phyloP scores from a whole-genome alignment of 495 filamentous ascomycete genomes.

The Xylaria palmicola region DNA sequence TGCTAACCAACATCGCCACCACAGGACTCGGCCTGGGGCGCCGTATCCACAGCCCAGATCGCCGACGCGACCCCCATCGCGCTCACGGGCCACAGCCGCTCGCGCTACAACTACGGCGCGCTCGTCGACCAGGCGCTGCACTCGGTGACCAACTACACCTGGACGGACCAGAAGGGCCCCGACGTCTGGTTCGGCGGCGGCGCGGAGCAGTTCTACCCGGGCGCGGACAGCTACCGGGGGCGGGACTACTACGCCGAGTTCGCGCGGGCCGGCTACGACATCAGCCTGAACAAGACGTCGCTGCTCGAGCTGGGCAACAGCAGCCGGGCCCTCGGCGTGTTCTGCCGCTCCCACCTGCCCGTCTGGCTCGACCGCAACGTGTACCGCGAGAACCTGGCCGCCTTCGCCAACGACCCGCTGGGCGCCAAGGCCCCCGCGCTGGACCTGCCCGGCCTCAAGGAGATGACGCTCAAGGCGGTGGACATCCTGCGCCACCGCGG shows the following conservation, averaged over 20 bases:
- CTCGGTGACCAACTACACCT: conserved; percentile 62
- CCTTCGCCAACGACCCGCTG: conserved; percentile 60
- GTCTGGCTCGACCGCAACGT: conserved; percentile 75
- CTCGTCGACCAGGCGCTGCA: conserved; percentile 62
- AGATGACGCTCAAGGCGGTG: conserved; percentile 79
- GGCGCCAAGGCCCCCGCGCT: conserved; percentile 56
- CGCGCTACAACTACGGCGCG: conserved; percentile 59
- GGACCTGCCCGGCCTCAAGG: conserved; percentile 70
- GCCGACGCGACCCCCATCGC: conserved; percentile 73
- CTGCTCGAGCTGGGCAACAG: conserved; percentile 51
- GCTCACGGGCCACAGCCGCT: conserved; percentile 62
- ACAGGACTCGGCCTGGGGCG: conserved; percentile 47
- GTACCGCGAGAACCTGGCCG: conserved; percentile 59
- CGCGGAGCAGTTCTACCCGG: conserved; percentile 68
- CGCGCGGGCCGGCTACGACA: conserved; percentile 60
- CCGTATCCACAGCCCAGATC: conserved; percentile 66
- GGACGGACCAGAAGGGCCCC: conserved; percentile 64
- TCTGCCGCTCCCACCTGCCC: conserved; percentile 62
- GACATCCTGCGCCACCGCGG: conserved; percentile 64
- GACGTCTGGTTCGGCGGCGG: conserved; percentile 74
- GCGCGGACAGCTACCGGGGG: conserved; percentile 50
- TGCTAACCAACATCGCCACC: background rate
- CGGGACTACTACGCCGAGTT: conserved; percentile 70
- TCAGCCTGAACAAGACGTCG: conserved; percentile 66
- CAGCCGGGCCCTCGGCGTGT: conserved; percentile 64